These are phyloP conservation scores for Aureobasidium namibiae DNA, from an alignment of 2,329 filamentous ascomycete genomes.

Conservation along the genomic window DNA sequence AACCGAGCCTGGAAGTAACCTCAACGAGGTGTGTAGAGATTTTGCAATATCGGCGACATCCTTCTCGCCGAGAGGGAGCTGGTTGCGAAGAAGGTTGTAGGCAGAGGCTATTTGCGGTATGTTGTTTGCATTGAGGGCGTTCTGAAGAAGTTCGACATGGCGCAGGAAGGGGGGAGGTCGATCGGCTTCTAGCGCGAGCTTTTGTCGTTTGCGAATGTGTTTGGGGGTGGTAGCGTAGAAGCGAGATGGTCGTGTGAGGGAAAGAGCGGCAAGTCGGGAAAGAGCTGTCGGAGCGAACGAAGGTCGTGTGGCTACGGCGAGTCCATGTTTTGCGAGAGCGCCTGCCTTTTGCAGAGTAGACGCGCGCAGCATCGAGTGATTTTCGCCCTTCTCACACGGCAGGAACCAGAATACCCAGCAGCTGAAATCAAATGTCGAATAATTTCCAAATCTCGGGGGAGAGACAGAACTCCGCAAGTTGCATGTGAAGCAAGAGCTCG, in stretches of 20 bases:
- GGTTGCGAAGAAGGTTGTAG: conserved; percentile 14
- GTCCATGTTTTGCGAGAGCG: conserved; percentile 6
- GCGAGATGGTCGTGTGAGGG: not conserved
- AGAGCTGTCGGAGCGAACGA: too few species aligned
- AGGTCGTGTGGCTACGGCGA: not conserved
- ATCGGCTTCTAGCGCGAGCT: not conserved
- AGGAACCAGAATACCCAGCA: not conserved
- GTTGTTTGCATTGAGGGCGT: conserved; percentile 17
- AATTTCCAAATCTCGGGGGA: conserved; percentile 7
- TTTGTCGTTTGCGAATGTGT: conserved; percentile 7
- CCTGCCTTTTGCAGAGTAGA: not conserved
- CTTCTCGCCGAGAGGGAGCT: conserved; percentile 13
- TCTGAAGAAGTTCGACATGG: conserved; percentile 14
- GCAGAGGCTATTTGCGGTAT: conserved; percentile 16
- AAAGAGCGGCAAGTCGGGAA: conserved; percentile 1
- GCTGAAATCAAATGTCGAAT: not conserved
- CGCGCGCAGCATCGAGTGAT: conserved; percentile 8
- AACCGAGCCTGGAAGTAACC: conserved; percentile 13
- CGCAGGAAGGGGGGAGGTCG: conserved; percentile 1
- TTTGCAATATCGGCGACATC: conserved; percentile 28
- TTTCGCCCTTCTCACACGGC: not conserved
- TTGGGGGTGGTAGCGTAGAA: conserved; percentile 4
- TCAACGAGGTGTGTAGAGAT: conserved; percentile 29
- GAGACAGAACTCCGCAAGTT: conserved; percentile 1
- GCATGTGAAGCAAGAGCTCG: conserved; percentile 6